Evolutionary conservation across 2,329 filamentous ascomycete genomes (phyloP).

Genomic region (Fusarium armeniacum): DNA sequence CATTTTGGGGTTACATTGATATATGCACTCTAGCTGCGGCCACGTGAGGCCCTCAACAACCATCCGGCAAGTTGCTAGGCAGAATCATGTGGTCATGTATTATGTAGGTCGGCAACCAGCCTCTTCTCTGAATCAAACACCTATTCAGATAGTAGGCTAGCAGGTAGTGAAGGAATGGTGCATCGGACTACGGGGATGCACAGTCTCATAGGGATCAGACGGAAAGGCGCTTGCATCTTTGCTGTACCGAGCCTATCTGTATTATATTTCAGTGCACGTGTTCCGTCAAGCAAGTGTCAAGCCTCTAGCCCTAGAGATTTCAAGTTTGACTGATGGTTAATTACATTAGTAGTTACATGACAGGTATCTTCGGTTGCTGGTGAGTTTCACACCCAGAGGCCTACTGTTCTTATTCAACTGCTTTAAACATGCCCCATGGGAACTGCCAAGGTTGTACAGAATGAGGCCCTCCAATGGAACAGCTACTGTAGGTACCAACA

Average conservation of each 20-base stretch:
- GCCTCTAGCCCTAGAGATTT: background rate
- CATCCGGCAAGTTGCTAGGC: constrained; percentile 14
- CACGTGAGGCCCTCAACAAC: constrained; percentile 39
- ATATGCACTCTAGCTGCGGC: constrained; percentile 21
- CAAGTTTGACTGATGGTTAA: background rate
- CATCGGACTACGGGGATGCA: background rate
- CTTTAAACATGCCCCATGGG: background rate
- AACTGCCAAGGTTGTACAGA: background rate
- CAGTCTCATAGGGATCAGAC: background rate
- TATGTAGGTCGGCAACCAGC: constrained; percentile 1
- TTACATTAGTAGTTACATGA: background rate
- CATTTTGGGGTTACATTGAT: constrained; percentile 33
- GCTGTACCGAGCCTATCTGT: background rate
- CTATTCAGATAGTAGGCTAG: background rate
- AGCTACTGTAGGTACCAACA: background rate
- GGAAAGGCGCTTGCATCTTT: background rate
- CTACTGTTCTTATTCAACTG: background rate
- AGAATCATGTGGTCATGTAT: constrained; percentile 24
- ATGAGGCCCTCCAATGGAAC: constrained; percentile 6
- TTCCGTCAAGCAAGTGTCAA: background rate
- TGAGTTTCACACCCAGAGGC: background rate
- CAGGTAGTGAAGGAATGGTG: background rate
- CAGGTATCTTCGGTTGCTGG: background rate
- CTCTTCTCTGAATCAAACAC: constrained; percentile 1
- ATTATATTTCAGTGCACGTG: background rate